Percentiles rank a stretch among this genome's conserved stretches.
These are phyloP conservation scores for Diaporthe destruens DNA, from an alignment of 2,329 filamentous ascomycete species.

Conservation along the genomic window DNA sequence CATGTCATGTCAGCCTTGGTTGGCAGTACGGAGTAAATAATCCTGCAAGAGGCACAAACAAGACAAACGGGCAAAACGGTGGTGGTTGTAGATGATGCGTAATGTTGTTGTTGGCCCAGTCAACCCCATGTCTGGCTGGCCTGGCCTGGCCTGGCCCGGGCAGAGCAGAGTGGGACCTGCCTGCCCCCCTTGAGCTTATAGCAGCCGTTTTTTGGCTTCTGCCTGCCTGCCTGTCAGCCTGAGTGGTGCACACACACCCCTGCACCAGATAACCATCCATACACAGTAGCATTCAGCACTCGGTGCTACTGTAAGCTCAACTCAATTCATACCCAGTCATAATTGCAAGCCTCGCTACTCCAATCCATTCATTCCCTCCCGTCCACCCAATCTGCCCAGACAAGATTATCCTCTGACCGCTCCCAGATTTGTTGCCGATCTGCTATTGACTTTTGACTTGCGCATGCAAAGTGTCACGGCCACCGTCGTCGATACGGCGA, in stretches of 20 bases:
- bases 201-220: too few relatives aligned
- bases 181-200: too few relatives aligned
- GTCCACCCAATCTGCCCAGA: background rate
- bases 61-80: background rate
- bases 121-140: background rate
- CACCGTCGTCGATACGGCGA: background rate
- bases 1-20: background rate
- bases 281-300: too few relatives aligned
- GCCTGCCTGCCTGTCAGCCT: too few relatives aligned
- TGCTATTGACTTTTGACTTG: background rate
- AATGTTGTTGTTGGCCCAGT: slow-evolving; percentile 29
- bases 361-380: slow-evolving; percentile 5
- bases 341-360: background rate
- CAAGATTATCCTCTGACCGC: background rate
- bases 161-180: too few relatives aligned
- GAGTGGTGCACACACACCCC: too few relatives aligned
- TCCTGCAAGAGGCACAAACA: background rate
- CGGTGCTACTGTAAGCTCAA: too few relatives aligned
- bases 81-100: slow-evolving; percentile 31
- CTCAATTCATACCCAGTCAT: background rate
- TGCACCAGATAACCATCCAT: too few relatives aligned
- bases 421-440: background rate
- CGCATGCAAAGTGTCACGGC: background rate
- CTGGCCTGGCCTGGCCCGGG: background rate
- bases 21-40: background rate